Evolutionary conservation across 495 filamentous ascomycete species (phyloP), one percentile per base, ranked within the genome.

Genomic region (Penicillium malachiteum): DNA sequence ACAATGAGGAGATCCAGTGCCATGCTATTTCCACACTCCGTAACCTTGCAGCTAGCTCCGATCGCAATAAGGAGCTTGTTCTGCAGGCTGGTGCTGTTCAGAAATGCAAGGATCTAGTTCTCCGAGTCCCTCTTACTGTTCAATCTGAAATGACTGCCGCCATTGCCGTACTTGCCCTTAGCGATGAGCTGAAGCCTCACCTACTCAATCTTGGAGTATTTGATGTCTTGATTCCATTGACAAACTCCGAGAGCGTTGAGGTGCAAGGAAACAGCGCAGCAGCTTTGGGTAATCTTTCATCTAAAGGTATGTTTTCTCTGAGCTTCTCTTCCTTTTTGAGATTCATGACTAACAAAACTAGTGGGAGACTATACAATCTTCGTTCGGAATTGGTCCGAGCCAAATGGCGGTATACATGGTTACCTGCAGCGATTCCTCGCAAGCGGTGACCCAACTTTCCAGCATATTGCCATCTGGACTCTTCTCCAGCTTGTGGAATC

Each of bases 131-230:
- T 0, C 81, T 97, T 44, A 93, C 87, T 38, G 94, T 98, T 5
- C 94, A 98, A 66, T 96, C 92, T 17, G 94, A 98, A 72, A 98
- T 98, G 94, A 98, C 94, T 21, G 94, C 94, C 30, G 94, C 94
- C 3, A 97, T 98, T 68, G 94, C 94, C 42, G 94, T 98, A n/a
- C 79, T 98, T 49, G 94, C 94, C 16, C 74, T 98, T 55, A 96
- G 92, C 64, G 94, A 98, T 66, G 94, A 98, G 50, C 81, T 98
- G 42, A 98, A 98, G 69, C 85, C 87, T 1, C 87, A 95, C 65
- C 80, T 98, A 8, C 77, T 97, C n/a, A 89, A 88, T 51, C 81
- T 97, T 3, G 95, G 95, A 12, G 92, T 98, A 3, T 97, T 97
- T 63, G 94, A 97, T 64, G 92, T 97, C 12, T 73, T 98, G 53